Evolutionary conservation across 352 stramenopile genomes (phyloP).

Genomic region (Globisporangium radiosum): DNA sequence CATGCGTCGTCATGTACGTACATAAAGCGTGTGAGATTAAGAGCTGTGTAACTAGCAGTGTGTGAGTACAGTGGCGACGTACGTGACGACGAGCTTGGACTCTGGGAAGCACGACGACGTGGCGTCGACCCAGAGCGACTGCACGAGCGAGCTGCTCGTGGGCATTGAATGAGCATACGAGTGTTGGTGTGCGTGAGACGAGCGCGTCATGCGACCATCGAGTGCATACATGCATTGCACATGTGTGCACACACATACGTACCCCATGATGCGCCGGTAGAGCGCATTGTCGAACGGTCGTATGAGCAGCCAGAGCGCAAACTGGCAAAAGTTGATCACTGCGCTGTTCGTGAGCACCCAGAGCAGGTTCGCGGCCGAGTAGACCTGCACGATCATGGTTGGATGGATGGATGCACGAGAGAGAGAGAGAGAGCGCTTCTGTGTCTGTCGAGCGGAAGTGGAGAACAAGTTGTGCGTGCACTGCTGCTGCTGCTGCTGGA

Average conservation of each 20-base stretch:
- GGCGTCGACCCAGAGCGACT: conserved; percentile 84
- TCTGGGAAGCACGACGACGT: conserved; percentile 80
- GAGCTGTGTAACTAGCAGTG: too few species aligned
- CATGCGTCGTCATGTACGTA: too few species aligned
- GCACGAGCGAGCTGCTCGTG: conserved; percentile 36
- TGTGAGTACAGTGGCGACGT: conserved; percentile 14
- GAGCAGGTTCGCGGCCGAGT: conserved; percentile 72
- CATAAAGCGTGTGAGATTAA: too few species aligned
- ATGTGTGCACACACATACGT: conserved; percentile 1
- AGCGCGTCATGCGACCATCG: too few species aligned
- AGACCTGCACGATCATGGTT: conserved; percentile 53
- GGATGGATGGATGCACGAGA: too few species aligned
- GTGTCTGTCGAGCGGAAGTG: not conserved
- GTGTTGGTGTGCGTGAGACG: not conserved
- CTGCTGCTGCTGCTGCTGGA: too few species aligned
- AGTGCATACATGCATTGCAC: not conserved
- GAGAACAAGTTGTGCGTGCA: too few species aligned
- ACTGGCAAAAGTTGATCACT: conserved; percentile 74
- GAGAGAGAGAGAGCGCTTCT: not conserved
- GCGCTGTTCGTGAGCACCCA: conserved; percentile 82
- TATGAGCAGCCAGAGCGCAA: conserved; percentile 79
- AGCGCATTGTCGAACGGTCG: conserved; percentile 75
- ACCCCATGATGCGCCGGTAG: conserved; percentile 79
- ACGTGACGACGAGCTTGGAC: conserved; percentile 78
- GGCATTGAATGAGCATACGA: not conserved